A percentile compares a stretch with the other conserved stretches of the same genome.
These are phyloP conservation scores for Aureobasidium lini DNA, from an alignment of 2,329 filamentous ascomycete species.

Conservation along the genomic window DNA sequence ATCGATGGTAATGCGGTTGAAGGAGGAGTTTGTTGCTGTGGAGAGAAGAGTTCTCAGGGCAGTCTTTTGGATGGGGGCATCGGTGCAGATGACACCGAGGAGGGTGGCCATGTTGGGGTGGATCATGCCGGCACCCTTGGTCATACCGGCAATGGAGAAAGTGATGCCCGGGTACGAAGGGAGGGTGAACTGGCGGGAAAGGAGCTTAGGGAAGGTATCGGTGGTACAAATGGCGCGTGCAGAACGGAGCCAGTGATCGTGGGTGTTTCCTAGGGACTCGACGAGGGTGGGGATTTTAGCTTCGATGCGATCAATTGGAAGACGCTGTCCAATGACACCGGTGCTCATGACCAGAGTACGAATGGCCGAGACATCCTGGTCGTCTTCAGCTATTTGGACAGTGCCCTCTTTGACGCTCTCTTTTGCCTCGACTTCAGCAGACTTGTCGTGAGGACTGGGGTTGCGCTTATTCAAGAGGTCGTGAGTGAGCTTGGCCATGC, in stretches of 20 bases:
- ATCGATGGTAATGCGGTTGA: constrained; percentile 96
- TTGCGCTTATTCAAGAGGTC: constrained; percentile 43
- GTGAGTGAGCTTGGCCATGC: constrained; percentile 76
- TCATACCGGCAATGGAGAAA: constrained; percentile 88
- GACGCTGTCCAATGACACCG: constrained; percentile 90
- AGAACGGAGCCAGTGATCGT: constrained; percentile 78
- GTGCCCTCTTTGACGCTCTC: constrained; percentile 15
- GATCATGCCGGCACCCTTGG: constrained; percentile 98
- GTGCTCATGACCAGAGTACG: constrained; percentile 96
- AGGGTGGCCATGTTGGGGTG: constrained; percentile 98
- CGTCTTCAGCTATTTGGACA: constrained; percentile 29
- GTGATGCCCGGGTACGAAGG: constrained; percentile 68
- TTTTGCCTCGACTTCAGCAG: background rate
- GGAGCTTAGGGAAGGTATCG: constrained; percentile 94
- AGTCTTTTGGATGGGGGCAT: constrained; percentile 66
- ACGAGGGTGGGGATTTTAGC: constrained; percentile 72
- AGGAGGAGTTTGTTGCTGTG: constrained; percentile 71
- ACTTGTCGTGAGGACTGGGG: background rate
- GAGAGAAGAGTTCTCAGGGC: constrained; percentile 64
- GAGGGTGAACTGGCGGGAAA: constrained; percentile 75
- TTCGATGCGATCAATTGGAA: constrained; percentile 88
- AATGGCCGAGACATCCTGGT: constrained; percentile 33
- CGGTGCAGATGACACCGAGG: constrained; percentile 84
- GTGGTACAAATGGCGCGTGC: constrained; percentile 95
- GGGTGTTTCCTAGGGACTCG: constrained; percentile 61